Percentiles rank a stretch among this genome's conserved stretches.
phyloP scores from a whole-genome alignment of 768 basidiomycete species.

The Trametes elegans region DNA sequence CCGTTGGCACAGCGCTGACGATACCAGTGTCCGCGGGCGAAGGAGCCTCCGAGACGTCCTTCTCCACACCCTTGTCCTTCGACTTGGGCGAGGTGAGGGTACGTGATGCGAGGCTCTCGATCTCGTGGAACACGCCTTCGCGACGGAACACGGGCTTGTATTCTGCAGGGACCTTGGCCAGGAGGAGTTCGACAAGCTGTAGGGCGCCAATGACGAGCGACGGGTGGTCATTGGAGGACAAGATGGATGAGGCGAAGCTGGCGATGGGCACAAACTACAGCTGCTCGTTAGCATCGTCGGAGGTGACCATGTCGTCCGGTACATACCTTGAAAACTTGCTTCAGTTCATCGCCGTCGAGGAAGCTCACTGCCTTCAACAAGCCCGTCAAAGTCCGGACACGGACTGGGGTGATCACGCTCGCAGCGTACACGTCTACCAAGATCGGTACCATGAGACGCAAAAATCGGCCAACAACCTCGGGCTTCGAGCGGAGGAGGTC shows the following conservation, averaged over 20 bases:
- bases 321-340: constrained; percentile 73
- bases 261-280: constrained; percentile 88
- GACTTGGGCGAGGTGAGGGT: constrained; percentile 55
- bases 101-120: constrained; percentile 72
- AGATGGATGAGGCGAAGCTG: constrained; percentile 89
- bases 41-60: constrained; percentile 36
- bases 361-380: constrained; percentile 91
- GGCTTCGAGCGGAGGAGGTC: constrained; percentile 75
- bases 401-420: constrained; percentile 83
- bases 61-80: constrained; percentile 37
- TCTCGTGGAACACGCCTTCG: constrained; percentile 96
- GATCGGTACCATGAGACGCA: constrained; percentile 87
- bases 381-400: constrained; percentile 86
- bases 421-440: constrained; percentile 99
- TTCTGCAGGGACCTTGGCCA: constrained; percentile 77
- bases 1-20: constrained; percentile 34
- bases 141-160: constrained; percentile 89
- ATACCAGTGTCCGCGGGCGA: constrained; percentile 39
- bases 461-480: constrained; percentile 78
- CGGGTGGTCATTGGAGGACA: constrained; percentile 90
- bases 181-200: constrained; percentile 89
- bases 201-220: constrained; percentile 84
- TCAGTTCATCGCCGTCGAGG: constrained; percentile 72
- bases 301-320: neutral
- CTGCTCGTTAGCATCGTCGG: constrained; percentile 7